These are phyloP conservation scores for Fusarium sp. DNA, from an alignment of 2,329 filamentous ascomycete species.

Conservation along the genomic window DNA sequence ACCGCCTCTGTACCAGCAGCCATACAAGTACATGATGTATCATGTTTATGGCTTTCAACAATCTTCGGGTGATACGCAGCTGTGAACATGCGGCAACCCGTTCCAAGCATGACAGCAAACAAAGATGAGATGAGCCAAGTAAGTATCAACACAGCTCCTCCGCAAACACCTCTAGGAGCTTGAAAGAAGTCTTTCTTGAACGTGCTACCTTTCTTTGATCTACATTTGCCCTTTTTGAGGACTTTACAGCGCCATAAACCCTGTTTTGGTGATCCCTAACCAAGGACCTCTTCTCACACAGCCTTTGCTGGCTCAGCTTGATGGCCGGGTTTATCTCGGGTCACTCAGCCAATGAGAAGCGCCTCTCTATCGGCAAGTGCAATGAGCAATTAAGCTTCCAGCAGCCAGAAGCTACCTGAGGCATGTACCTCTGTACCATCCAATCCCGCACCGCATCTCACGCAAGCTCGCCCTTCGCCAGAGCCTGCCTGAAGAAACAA, in stretches of 20 bases:
- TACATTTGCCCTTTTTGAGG: background rate
- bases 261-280: slow-evolving; percentile 20
- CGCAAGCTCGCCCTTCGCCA: slow-evolving; percentile 29
- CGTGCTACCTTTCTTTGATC: background rate
- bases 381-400: background rate
- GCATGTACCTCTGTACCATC: slow-evolving; percentile 31
- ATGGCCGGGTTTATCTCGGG: slow-evolving; percentile 42
- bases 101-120: slow-evolving; percentile 29
- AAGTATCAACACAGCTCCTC: slow-evolving; percentile 34
- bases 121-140: slow-evolving; percentile 25
- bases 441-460: slow-evolving; percentile 4
- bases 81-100: slow-evolving; percentile 30
- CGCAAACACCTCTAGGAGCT: slow-evolving; percentile 13
- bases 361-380: background rate
- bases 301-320: slow-evolving; percentile 35
- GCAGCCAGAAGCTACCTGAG: slow-evolving; percentile 27
- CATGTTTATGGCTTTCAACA: slow-evolving; percentile 6
- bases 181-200: slow-evolving; percentile 38
- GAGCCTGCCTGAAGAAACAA: slow-evolving; percentile 40
- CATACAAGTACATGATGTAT: background rate
- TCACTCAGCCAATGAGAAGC: slow-evolving; percentile 21
- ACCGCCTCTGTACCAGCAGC: background rate
- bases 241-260: background rate
- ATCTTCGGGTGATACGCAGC: slow-evolving; percentile 1
- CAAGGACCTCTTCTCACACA: slow-evolving; percentile 15